Base-by-base conservation (phyloP, 768 basidiomycete species). In the Rickenella mellea region DNA sequence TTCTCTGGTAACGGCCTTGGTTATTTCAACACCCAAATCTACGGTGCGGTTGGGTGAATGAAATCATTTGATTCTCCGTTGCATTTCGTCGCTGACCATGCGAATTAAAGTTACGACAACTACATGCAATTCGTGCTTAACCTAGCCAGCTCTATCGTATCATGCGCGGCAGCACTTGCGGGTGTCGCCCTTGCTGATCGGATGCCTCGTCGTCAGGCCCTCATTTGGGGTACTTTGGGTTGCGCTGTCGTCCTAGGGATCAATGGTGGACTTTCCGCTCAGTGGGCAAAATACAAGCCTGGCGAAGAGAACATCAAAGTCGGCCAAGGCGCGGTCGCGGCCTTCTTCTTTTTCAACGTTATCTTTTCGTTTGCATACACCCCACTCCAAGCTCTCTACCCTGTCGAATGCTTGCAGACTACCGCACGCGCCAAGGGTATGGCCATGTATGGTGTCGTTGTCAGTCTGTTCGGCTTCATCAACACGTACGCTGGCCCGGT, bases 391-490 rank as follows among this genome's bases (percentile, higher is more conserved):
- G 75, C 69, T 0, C 54, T 76, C 5, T 75, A 76, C 45, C 73
- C 76, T 4, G 67, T 69, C 15, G 77, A 79, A 48, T 71, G 70
- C 50, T 57, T 78, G 14, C 64, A 70, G 41, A 75, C 71, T 39
- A 76, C 72, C 29, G 70, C 74, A 24, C 68, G 76, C 31, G 76
- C 76, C 5, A 79, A 79, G 54, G 77, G 77, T 44, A 74, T 80
- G 66, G 74, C 74, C 4, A 52, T 73, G 60, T 76, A 61, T 44
- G 70, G 53, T 20, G 45, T 56, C 40, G 54, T 57, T 26, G 48
- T 52, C 43, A 46, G 46, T 35, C 43, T 48, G 17, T 45, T 59
- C 44, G 65, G 64, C 10, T 66, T 73, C 43, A 64, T 70, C 53
- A 77, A 75, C 50, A 67, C 66, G 9, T 78, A 73, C 41, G 74